Evolutionary conservation across 495 filamentous ascomycete genomes (phyloP).

Genomic region (Evernia prunastri): DNA sequence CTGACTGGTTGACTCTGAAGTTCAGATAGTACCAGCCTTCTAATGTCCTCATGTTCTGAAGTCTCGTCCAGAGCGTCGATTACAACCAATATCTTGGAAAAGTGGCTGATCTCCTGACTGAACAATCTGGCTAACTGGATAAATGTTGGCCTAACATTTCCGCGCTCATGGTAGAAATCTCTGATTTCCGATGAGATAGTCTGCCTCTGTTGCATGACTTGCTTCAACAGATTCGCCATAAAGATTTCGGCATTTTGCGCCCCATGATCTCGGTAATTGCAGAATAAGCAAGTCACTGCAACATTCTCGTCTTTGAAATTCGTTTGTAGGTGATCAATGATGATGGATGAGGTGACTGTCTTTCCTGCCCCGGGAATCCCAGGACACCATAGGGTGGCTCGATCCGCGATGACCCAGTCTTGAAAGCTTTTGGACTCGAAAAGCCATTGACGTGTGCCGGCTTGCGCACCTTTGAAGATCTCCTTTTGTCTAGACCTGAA

Average conservation of each 20-base stretch:
- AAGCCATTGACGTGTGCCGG: conserved; percentile 42
- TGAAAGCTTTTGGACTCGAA: conserved; percentile 33
- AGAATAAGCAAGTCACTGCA: conserved; percentile 9
- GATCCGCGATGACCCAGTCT: conserved; percentile 28
- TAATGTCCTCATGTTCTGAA: not conserved
- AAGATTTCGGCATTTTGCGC: conserved; percentile 9
- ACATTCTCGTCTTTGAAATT: not conserved
- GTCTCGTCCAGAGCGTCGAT: conserved; percentile 41
- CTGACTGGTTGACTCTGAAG: not conserved
- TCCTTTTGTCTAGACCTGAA: conserved; percentile 22
- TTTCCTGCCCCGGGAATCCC: conserved; percentile 41
- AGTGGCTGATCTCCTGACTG: not conserved
- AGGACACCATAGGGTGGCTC: conserved; percentile 38
- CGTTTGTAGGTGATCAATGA: conserved; percentile 31
- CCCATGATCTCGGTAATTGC: conserved; percentile 5
- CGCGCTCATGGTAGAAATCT: not conserved
- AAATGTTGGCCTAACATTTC: not conserved
- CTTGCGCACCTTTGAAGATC: conserved; percentile 28
- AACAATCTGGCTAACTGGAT: not conserved
- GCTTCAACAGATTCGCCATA: conserved; percentile 17
- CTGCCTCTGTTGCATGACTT: conserved; percentile 4
- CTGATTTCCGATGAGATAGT: not conserved
- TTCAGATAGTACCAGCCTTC: conserved; percentile 2
- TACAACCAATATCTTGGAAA: conserved; percentile 20
- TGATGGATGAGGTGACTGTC: conserved; percentile 35